A percentile compares a stretch with the other conserved stretches of the same genome.
Evolutionary conservation across 129 eudicot genomes (phyloP).

Genomic region (Flaveria brownii): DNA sequence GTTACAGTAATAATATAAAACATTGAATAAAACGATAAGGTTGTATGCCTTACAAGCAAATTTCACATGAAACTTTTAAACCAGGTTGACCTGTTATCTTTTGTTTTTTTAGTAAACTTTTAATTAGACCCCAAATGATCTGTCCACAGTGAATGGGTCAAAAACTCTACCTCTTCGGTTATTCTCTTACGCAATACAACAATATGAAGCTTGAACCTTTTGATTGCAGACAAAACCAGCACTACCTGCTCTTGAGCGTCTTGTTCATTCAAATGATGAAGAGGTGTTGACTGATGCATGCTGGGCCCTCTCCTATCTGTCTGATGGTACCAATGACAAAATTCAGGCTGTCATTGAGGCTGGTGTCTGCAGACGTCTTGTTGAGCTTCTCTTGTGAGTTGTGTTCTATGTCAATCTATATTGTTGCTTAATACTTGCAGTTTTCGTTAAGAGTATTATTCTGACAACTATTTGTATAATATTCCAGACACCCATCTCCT

Average conservation of each 20-base stretch:
- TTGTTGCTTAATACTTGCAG: not conserved
- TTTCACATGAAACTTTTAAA: not conserved
- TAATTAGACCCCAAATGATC: not conserved
- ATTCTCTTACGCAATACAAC: not conserved
- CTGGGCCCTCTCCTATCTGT: conserved; percentile 90
- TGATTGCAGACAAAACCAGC: conserved; percentile 71
- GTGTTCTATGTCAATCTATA: not conserved
- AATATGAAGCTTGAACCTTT: not conserved
- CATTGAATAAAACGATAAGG: not conserved
- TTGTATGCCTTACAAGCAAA: not conserved
- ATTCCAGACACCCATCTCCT: conserved; percentile 83
- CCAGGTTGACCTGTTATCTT: not conserved
- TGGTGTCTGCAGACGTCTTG: conserved; percentile 77
- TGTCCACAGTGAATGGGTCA: not conserved
- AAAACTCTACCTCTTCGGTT: not conserved
- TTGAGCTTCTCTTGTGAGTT: conserved; percentile 89
- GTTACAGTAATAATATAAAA: not conserved
- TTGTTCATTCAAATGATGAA: conserved; percentile 79
- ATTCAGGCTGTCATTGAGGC: conserved; percentile 94
- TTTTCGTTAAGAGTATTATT: conserved; percentile 9
- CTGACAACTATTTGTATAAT: conserved; percentile 9
- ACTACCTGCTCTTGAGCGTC: conserved; percentile 80
- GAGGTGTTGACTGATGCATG: conserved; percentile 95
- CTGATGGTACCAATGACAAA: conserved; percentile 92
- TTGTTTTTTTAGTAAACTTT: not conserved